Percentiles rank a stretch among this genome's conserved stretches.
phyloP scores from a whole-genome alignment of 257 asterid genomes.

The Linaria vulgaris region DNA sequence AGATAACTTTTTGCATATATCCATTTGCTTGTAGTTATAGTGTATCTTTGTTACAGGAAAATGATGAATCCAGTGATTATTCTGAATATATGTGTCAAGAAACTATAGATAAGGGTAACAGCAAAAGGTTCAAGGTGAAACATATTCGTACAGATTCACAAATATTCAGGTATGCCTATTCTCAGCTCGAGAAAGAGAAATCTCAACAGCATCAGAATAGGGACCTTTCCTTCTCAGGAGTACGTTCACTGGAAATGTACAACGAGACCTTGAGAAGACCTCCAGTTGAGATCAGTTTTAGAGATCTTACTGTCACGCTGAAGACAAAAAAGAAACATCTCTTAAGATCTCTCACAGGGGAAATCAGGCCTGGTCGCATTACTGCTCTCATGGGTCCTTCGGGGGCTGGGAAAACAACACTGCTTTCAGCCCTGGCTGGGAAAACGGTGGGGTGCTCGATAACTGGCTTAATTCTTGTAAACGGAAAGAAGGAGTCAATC shows the following conservation, averaged over 20 bases:
- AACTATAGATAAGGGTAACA: slow-evolving; percentile 27
- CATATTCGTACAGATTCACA: slow-evolving; percentile 65
- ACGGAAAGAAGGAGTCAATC: slow-evolving; percentile 63
- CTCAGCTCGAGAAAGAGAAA: slow-evolving; percentile 82
- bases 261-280: slow-evolving; percentile 54
- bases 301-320: slow-evolving; percentile 68
- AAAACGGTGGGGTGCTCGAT: slow-evolving; percentile 78
- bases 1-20: background rate
- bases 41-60: slow-evolving; percentile 25
- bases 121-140: slow-evolving; percentile 47
- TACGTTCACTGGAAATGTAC: slow-evolving; percentile 57
- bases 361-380: slow-evolving; percentile 73
- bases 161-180: slow-evolving; percentile 79
- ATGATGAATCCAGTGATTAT: slow-evolving; percentile 43
- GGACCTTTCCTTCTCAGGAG: slow-evolving; percentile 61
- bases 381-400: slow-evolving; percentile 99
- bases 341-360: slow-evolving; percentile 74
- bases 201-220: slow-evolving; percentile 63
- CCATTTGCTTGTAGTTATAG: background rate
- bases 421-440: slow-evolving; percentile 93
- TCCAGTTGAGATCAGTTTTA: slow-evolving; percentile 57
- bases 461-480: slow-evolving; percentile 63
- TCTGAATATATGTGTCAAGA: slow-evolving; percentile 34
- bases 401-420: slow-evolving; percentile 96
- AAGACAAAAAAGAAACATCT: slow-evolving; percentile 68